Evolutionary conservation across 78 protist species (phyloP), one percentile per base, ranked within the genome.

Genomic region (Guillardia theta): DNA sequence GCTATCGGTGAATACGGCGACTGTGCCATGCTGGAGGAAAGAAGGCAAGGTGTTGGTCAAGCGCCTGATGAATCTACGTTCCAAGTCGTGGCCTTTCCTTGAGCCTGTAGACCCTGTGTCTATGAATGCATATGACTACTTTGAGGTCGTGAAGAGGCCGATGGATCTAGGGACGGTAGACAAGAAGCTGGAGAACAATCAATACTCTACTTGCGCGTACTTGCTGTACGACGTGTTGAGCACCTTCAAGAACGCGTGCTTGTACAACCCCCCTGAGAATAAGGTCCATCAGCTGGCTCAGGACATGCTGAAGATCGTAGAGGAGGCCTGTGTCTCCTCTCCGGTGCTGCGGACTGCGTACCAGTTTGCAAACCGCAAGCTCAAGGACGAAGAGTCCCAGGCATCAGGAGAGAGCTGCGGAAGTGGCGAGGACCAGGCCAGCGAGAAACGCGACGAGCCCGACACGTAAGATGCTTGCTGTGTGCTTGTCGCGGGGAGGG

Each of bases 81-180:
- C 70, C 6, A 58, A 70, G 45, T 33, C 95, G 8, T 77, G 78
- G 88, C 97, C 97, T 24, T 97, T 97, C 58, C 88, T 94, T 36
- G 94, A n/a, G 37, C 97, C 98, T 10, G 98, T 97, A 0, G 98
- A 97, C 48, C 97, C 98, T 22, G 92, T 87, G n/a, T 93, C 93
- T 27, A n/a, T 96, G n/a, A 46, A 83, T 2, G 95, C 97, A 43
- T 97, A 97, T 4, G 97, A 96, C 93, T 97, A 97, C 48, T 96
- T 97, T 43, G 41, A 0, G 1, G 9, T 96, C 48, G 22, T 93
- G 4, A 78, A 93, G 78, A 5, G 48, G 1, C 95, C 95, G 37
- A 93, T 93, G 95, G 95, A 93, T 45, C 62, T 93, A 27, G 64
- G 78, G 33, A 78, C 90, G 24, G 48, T 78, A 22, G 24, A 43